Evolutionary conservation across 768 basidiomycete genomes (phyloP).

Genomic region (Termitomyces sp.): DNA sequence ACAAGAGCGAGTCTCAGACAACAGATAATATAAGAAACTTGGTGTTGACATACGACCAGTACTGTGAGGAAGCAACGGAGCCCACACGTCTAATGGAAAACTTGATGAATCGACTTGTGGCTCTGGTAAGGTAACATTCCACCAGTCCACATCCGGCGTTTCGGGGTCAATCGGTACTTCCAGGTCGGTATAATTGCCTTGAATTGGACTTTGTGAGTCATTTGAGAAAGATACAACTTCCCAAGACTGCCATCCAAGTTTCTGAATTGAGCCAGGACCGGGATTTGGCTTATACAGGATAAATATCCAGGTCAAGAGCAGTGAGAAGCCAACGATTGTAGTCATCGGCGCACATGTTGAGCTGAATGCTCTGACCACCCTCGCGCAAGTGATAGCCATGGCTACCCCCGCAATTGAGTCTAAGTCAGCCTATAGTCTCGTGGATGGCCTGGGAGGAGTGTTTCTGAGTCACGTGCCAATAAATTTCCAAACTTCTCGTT

Average conservation of each 20-base stretch:
- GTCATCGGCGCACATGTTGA: conserved; percentile 55
- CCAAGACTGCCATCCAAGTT: conserved; percentile 89
- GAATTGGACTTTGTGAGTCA: conserved; percentile 9
- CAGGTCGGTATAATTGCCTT: conserved; percentile 11
- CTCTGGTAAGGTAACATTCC: conserved; percentile 48
- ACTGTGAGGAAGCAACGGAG: conserved; percentile 67
- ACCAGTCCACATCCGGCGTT: conserved; percentile 53
- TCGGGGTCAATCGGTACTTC: conserved; percentile 7
- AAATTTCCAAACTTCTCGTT: conserved; percentile 10
- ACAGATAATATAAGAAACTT: neutral
- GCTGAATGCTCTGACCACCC: conserved; percentile 46
- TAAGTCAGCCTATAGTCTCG: neutral
- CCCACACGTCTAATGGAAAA: conserved; percentile 78
- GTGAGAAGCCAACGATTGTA: conserved; percentile 61
- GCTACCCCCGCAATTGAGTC: conserved; percentile 17
- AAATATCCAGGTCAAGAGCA: conserved; percentile 71
- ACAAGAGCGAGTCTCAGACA: neutral
- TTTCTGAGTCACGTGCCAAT: conserved; percentile 11
- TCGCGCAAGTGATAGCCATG: conserved; percentile 37
- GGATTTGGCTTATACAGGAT: conserved; percentile 75
- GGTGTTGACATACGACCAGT: conserved; percentile 57
- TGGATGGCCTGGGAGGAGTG: neutral
- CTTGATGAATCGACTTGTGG: conserved; percentile 53
- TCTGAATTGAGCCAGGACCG: conserved; percentile 66
- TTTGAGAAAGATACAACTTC: conserved; percentile 46